Evolutionary conservation across 495 filamentous ascomycete species (phyloP), one percentile per base, ranked within the genome.

Genomic region (Delitschia confertaspora): DNA sequence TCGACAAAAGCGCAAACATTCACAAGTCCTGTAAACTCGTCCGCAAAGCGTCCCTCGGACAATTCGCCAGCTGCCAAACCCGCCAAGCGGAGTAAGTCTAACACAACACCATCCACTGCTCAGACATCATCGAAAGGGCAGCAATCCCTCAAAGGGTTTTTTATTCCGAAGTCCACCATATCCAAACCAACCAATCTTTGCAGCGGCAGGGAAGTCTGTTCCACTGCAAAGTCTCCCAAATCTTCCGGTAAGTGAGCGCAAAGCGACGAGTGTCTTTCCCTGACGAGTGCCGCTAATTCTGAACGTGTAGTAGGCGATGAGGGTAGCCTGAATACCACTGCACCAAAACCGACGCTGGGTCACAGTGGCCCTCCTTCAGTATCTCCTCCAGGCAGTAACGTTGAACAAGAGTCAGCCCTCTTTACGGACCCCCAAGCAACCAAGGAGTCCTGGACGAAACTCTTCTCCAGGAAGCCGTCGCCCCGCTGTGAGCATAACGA

Each of bases 401-500:
- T 35, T 19, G 33, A 35, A 14, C 8, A n/a, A 5, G 10, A 5
- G 18, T 9, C 26, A 11, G n/a, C 10, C 14, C 9, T 26, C 2
- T 76, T 87, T 27, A 40, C 51, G 22, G 53, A 56, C 38, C 42
- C 53, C 1, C 17, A 47, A 17, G 71, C 70, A 36, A 72, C 75
- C 40, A 93, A 88, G 57, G 80, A 88, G 53, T 82, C 84, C 18
- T 95, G 91, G 91, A 72, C 73, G 1, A 87, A 82, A 59, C 69
- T 98, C 1, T 82, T 98, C 38, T 76, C 80, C 10, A 88, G 85
- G 57, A 76, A 80, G 38, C 63, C 69, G 1, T 66, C 76, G 2
- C 91, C 91, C 2, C 71, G 69, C 38, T 98, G 91, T 60, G 87
- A 94, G 33, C 91, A 98, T 58, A 69, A 75, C 38, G 91, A 98